Evolutionary conservation across 257 asterid genomes (phyloP).

Genomic region (Solanum piurae): DNA sequence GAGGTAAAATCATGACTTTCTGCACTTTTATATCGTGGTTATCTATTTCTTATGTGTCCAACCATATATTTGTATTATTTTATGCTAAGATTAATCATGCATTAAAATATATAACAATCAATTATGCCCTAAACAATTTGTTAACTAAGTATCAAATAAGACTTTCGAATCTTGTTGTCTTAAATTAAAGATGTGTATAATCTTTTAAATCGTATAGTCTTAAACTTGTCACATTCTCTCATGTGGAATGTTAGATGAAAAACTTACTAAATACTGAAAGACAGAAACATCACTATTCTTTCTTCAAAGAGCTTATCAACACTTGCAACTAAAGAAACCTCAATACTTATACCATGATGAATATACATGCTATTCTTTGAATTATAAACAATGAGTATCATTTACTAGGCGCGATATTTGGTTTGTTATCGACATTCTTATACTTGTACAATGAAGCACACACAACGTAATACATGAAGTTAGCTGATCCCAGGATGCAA

Average conservation of each 20-base stretch:
- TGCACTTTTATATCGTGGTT: too few relatives aligned
- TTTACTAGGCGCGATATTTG: background rate
- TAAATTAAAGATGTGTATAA: too few relatives aligned
- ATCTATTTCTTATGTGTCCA: too few relatives aligned
- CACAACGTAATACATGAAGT: conserved; percentile 34
- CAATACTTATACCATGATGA: background rate
- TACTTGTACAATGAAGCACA: conserved; percentile 27
- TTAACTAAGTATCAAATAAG: too few relatives aligned
- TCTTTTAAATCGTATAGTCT: too few relatives aligned
- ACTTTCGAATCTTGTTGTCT: too few relatives aligned
- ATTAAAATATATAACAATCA: too few relatives aligned
- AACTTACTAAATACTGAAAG: background rate
- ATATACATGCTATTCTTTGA: background rate
- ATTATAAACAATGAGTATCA: background rate
- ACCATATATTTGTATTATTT: too few relatives aligned
- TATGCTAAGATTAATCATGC: too few relatives aligned
- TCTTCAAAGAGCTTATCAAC: background rate
- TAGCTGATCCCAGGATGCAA: conserved; percentile 32
- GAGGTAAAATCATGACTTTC: too few relatives aligned
- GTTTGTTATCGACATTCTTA: background rate
- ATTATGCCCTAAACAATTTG: too few relatives aligned
- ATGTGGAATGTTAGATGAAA: background rate
- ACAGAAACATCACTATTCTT: too few relatives aligned
- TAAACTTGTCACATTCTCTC: background rate
- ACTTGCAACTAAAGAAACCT: background rate